Evolutionary conservation across 2,329 filamentous ascomycete species (phyloP).

Genomic region (Monosporascus sp.): DNA sequence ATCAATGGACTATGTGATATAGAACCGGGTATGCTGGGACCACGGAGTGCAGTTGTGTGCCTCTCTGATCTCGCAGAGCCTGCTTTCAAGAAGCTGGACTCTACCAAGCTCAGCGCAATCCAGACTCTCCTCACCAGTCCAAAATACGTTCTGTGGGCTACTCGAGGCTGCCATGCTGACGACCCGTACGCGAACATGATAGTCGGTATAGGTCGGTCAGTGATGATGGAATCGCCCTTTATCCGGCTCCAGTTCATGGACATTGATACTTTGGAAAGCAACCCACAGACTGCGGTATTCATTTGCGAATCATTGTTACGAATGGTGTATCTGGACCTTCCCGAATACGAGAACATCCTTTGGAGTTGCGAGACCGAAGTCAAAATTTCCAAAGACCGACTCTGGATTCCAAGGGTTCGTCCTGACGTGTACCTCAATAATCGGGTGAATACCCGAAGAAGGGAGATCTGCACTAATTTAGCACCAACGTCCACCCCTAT

Average conservation of each 20-base stretch:
- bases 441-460: too few species aligned
- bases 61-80: neutral
- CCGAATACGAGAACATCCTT: neutral
- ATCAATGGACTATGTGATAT: neutral
- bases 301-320: neutral
- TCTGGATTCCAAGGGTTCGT: too few species aligned
- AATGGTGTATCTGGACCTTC: neutral
- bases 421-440: too few species aligned
- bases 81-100: neutral
- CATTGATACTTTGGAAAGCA: neutral
- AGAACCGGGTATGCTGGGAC: neutral
- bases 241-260: neutral
- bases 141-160: constrained; percentile 1
- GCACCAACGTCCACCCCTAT: too few species aligned
- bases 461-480: too few species aligned
- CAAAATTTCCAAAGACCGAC: too few species aligned
- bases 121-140: neutral
- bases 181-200: constrained; percentile 4
- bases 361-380: neutral
- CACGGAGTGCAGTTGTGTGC: neutral
- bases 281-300: neutral
- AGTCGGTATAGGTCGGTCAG: neutral
- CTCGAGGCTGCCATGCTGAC: neutral
- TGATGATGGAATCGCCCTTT: neutral
- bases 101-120: neutral